phyloP scores from a whole-genome alignment of 805 yeast species.

The Hanseniaspora mollemarum region DNA sequence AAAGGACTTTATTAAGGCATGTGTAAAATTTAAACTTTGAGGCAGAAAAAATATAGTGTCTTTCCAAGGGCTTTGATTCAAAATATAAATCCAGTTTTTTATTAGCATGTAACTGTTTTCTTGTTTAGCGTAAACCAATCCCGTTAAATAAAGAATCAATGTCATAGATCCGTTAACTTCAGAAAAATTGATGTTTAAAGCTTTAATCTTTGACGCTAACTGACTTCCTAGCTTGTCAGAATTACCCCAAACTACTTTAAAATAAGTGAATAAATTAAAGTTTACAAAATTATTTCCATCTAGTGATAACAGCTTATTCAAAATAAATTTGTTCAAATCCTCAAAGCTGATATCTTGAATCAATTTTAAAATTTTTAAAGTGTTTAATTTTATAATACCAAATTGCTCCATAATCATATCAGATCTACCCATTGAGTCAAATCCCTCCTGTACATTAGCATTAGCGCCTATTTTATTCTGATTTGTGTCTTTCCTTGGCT shows the following conservation, averaged over 20 bases:
- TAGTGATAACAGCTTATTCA: neutral
- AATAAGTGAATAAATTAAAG: constrained; percentile 7
- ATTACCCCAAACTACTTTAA: constrained; percentile 7
- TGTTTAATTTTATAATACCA: neutral
- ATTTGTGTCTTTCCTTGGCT: neutral
- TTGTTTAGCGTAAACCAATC: neutral
- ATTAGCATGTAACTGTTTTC: neutral
- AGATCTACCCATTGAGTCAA: constrained; percentile 9
- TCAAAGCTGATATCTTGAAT: constrained; percentile 1
- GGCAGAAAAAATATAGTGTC: neutral
- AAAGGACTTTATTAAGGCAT: neutral
- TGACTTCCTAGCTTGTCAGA: constrained; percentile 6
- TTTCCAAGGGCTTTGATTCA: neutral
- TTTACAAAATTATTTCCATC: neutral
- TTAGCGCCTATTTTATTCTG: neutral
- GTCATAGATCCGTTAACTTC: neutral
- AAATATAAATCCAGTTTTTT: constrained; percentile 11
- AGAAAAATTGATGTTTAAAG: neutral
- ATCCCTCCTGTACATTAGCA: neutral
- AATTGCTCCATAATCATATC: constrained; percentile 11
- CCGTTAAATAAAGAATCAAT: constrained; percentile 1
- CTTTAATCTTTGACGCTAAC: constrained; percentile 7
- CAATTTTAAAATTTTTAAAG: constrained; percentile 7
- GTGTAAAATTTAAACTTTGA: neutral
- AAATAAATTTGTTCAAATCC: constrained; percentile 4